These are phyloP conservation scores for Boletales sp. DNA, from an alignment of 768 basidiomycete species.

Conservation along the genomic window DNA sequence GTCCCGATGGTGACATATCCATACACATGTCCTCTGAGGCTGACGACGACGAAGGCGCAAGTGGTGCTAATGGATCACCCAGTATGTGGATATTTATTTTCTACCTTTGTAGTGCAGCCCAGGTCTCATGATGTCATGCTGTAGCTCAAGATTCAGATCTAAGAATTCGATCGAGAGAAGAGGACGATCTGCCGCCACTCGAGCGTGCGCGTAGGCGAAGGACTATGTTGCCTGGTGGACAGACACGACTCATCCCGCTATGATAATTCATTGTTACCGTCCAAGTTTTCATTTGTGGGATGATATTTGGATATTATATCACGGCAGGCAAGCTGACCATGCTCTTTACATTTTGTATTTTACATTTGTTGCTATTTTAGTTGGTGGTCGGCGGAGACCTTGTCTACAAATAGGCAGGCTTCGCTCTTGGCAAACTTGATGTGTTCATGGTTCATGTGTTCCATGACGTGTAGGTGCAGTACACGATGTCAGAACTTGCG, in stretches of 20 bases:
- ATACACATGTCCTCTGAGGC: constrained; percentile 23
- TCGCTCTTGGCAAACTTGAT: no score
- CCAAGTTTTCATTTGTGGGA: no score
- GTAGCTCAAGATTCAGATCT: constrained; percentile 24
- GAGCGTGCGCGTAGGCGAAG: constrained; percentile 61
- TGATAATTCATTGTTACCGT: background rate
- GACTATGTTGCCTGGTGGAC: constrained; percentile 33
- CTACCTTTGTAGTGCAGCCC: background rate
- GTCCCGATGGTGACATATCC: constrained; percentile 10
- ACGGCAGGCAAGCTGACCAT: no score
- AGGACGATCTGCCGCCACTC: constrained; percentile 62
- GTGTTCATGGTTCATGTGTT: no score
- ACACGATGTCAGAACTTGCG: no score
- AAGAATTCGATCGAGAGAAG: constrained; percentile 35
- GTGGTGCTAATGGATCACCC: constrained; percentile 16
- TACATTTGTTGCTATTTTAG: no score
- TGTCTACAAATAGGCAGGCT: no score
- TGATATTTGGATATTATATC: no score
- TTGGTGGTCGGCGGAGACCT: background rate
- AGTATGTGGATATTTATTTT: constrained; percentile 16
- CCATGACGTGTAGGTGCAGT: no score
- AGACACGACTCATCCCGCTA: constrained; percentile 23
- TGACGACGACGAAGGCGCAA: constrained; percentile 31
- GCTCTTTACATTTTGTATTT: no score
- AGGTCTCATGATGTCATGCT: constrained; percentile 2